Base-by-base conservation (phyloP, 495 filamentous ascomycete genomes). In the Annulohypoxylon maeteangense region DNA sequence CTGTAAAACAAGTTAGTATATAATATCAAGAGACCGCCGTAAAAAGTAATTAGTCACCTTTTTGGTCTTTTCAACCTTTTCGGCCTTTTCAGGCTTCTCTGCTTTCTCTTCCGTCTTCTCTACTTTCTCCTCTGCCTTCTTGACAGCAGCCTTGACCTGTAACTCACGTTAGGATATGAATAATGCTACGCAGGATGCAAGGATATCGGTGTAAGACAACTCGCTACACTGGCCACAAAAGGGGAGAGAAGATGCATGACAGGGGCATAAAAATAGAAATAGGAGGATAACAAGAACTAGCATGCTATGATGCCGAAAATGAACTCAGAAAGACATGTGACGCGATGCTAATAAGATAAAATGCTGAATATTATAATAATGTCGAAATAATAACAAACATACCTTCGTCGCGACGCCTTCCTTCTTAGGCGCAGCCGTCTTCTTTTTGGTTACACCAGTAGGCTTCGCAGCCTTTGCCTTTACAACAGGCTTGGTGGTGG, bases 391-490 rank as follows among this genome's bases (percentile, higher is more conserved):
- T 42, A 23, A 53, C 11, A 47, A 54, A 59, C 77, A 29, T 80
- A 84, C 85, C 83, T 87, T 87, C 20, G 82, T 80, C 47, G 73
- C 84, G 36, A 79, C 78, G 58, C 73, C 72, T 70, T 85, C 82
- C 78, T 86, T 86, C 75, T 83, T 84, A 4, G 84, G 78, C 36
- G 76, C 74, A 3, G 80, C 62, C 16, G 77, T 77, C 78, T 84
- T 85, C 80, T 84, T 86, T 81, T 87, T 87, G 66, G 81, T 84
- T 27, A 86, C 84, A 60, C 84, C 85, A 32, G 78, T 70, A 14
- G 85, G 84, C 77, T 87, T 87, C 42, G 81, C 79, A 48, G 79
- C 79, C 78, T 83, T 86, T 42, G 74, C 76, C 29, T 77, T 77
- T 10, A 77, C 71, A 5, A 72, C 78, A 18, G 75, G 73, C 75